These are phyloP conservation scores for Phytophthora ohioensis DNA, from an alignment of 352 stramenopile species.

Conservation along the genomic window DNA sequence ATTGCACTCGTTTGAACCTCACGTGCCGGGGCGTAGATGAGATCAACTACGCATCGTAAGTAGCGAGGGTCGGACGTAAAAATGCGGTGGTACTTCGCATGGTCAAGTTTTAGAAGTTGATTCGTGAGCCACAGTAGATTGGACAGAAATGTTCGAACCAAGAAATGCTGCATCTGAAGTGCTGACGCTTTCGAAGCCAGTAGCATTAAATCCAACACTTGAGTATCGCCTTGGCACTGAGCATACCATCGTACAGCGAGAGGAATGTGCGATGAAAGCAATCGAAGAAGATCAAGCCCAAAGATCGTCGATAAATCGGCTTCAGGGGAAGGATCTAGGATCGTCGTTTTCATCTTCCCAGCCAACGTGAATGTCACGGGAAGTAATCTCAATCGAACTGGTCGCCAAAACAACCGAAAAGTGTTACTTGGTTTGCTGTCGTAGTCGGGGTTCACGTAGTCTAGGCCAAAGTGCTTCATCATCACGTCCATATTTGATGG, in stretches of 20 bases:
- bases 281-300: conserved; percentile 22
- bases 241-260: conserved; percentile 15
- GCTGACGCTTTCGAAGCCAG: conserved; percentile 17
- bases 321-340: conserved; percentile 18
- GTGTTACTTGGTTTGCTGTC: conserved; percentile 3
- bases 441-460: neutral
- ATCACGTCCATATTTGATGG: conserved; percentile 17
- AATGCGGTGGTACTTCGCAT: conserved; percentile 18
- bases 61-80: conserved; percentile 33
- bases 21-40: conserved; percentile 33
- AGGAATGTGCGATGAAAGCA: conserved; percentile 4
- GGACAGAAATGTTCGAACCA: conserved; percentile 23
- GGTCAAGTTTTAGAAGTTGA: conserved; percentile 6
- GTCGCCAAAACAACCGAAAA: conserved; percentile 26
- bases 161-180: conserved; percentile 28
- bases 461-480: conserved; percentile 2
- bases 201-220: conserved; percentile 27
- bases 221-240: conserved; percentile 17
- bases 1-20: conserved; percentile 37
- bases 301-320: conserved; percentile 13
- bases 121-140: conserved; percentile 29
- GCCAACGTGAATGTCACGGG: conserved; percentile 10
- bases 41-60: conserved; percentile 33
- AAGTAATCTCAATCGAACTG: conserved; percentile 11
- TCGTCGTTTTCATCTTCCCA: conserved; percentile 7